Evolutionary conservation across 1,284 basidiomycete species (phyloP).

Genomic region (Meripilus lineatus): DNA sequence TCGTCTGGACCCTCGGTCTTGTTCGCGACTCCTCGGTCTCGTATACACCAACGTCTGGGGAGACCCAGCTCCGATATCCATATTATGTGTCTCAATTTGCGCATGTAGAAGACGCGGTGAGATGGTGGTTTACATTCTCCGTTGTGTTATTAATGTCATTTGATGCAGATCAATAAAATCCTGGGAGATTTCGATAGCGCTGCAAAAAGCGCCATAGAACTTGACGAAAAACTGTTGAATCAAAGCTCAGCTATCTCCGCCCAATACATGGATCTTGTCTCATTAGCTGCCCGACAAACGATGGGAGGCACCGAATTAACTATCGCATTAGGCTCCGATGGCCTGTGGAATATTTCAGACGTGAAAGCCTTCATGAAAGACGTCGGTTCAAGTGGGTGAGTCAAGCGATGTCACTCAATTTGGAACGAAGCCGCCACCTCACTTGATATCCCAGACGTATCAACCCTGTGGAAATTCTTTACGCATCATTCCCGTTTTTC

Average conservation of each 20-base stretch:
- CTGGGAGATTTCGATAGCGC: constrained; percentile 18
- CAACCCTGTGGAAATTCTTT: constrained; percentile 44
- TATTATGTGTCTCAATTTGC: constrained; percentile 20
- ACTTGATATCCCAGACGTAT: constrained; percentile 31
- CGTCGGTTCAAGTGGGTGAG: constrained; percentile 21
- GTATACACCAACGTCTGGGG: constrained; percentile 17
- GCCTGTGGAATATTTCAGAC: constrained; percentile 30
- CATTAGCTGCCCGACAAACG: constrained; percentile 34
- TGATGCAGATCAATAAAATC: constrained; percentile 17
- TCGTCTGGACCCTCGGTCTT: constrained; percentile 30
- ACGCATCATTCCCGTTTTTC: constrained; percentile 38
- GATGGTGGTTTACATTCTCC: not conserved
- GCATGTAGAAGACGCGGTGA: constrained; percentile 13
- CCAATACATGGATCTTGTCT: constrained; percentile 34
- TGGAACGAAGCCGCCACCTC: too few relatives aligned
- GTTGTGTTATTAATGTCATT: too few relatives aligned
- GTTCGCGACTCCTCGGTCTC: constrained; percentile 28
- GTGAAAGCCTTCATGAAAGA: constrained; percentile 43
- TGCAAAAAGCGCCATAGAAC: constrained; percentile 12
- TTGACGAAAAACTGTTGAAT: constrained; percentile 18
- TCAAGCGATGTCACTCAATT: not conserved
- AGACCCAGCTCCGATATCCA: constrained; percentile 13
- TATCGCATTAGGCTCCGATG: constrained; percentile 20
- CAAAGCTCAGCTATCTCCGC: constrained; percentile 18
- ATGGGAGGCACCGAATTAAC: constrained; percentile 33